A percentile compares a stretch with the other conserved stretches of the same genome.
phyloP scores from a whole-genome alignment of 2,329 filamentous ascomycete species.

The Neofusicoccum ribis region DNA sequence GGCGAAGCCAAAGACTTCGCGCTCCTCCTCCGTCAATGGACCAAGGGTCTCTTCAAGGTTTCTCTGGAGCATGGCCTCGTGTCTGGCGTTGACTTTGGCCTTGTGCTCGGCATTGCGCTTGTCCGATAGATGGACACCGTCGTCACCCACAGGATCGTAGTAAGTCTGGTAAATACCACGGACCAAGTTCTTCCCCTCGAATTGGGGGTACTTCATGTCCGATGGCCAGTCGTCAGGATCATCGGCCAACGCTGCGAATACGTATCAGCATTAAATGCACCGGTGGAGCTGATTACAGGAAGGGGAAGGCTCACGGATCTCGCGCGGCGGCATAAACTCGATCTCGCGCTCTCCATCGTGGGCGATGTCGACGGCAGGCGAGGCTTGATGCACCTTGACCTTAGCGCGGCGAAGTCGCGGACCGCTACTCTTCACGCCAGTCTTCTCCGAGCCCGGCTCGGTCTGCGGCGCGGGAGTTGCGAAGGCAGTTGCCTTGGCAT shows the following conservation, averaged over 20 bases:
- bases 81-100: slow-evolving; percentile 48
- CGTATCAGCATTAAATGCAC: background rate
- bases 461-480: slow-evolving; percentile 66
- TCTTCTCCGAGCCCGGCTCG: slow-evolving; percentile 52
- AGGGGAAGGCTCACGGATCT: slow-evolving; percentile 33
- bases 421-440: slow-evolving; percentile 60
- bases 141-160: slow-evolving; percentile 61
- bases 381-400: slow-evolving; percentile 64
- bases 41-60: slow-evolving; percentile 63
- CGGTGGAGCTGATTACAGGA: background rate
- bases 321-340: slow-evolving; percentile 83
- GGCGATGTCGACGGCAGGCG: slow-evolving; percentile 48
- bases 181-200: slow-evolving; percentile 55
- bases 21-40: slow-evolving; percentile 40
- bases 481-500: slow-evolving; percentile 74
- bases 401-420: slow-evolving; percentile 55
- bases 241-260: slow-evolving; percentile 57
- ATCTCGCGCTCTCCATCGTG: slow-evolving; percentile 69
- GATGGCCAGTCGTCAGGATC: slow-evolving; percentile 68
- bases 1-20: slow-evolving; percentile 50
- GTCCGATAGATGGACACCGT: slow-evolving; percentile 64
- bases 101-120: slow-evolving; percentile 54
- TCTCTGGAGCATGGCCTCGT: slow-evolving; percentile 67
- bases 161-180: slow-evolving; percentile 54
- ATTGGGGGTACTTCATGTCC: slow-evolving; percentile 52